Base-by-base conservation (phyloP, 768 basidiomycete species). In the Vararia minispora region DNA sequence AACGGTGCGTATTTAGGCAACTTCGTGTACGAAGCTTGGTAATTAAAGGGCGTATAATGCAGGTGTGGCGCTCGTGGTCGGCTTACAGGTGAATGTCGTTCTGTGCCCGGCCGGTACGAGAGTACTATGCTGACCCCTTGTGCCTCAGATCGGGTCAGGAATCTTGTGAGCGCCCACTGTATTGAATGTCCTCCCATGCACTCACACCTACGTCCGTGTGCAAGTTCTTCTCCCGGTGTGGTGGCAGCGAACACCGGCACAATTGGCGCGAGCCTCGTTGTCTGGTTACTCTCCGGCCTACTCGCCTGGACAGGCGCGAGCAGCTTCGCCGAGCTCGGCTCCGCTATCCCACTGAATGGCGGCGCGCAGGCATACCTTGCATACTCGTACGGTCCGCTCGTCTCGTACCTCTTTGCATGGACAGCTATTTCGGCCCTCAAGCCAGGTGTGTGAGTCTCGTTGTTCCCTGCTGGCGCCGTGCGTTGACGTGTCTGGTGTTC, bases 241-340 rank as follows among this genome's bases (percentile, higher is more conserved):
- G 79, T 97, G 2, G 76, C 92, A 20, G 82, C 87, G 8, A 87
- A 92, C 52, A 81, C 84, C 0, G 71, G 88, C 26, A 89, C 84
- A 48, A 85, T 91, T 1, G 94, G 92, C 9, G 85, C 90, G 9
- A 90, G 90, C 62, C 59, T 98, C 11, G 25, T 69, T 13, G 85
- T 95, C 4, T 97, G 94, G 92, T 46, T 86, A 5, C 63, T 69
- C 3, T 80, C 86, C 39, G 94, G 91, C 5, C 38, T 92, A 17
- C 64, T 98, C 8, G 87, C 75, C 5, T 97, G 92, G 94, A 95
- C 94, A 3, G 94, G 94, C 14, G 90, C 89, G 20, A 90, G 86
- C 57, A 90, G 86, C 54, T 95, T 80, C 55, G 89, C 89, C 7
- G 90, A 95, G 58, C 66, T 95, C 41, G 94, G 92, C 36, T 80